phyloP scores from a whole-genome alignment of 2,329 filamentous ascomycete species.

The Exophiala sp. region DNA sequence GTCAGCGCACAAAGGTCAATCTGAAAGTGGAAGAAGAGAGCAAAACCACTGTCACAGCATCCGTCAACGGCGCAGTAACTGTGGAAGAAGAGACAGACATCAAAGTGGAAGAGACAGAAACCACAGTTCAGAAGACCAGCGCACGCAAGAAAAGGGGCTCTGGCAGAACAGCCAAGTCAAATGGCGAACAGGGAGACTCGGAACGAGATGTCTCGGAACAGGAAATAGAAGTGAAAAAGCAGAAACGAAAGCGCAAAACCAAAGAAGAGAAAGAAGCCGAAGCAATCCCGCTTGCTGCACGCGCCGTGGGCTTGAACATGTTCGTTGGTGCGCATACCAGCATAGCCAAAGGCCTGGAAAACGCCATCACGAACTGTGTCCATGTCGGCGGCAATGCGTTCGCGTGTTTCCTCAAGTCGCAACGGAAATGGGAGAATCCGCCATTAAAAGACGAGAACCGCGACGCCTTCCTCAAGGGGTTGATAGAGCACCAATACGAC shows the following conservation, averaged over 20 bases:
- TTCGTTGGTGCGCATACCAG: constrained; percentile 90
- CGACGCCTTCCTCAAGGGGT: constrained; percentile 63
- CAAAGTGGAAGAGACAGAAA: constrained; percentile 2
- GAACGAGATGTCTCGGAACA: constrained; percentile 5
- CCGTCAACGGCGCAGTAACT: constrained; percentile 3
- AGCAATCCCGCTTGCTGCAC: constrained; percentile 59
- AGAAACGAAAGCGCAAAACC: constrained; percentile 46
- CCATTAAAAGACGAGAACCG: constrained; percentile 63
- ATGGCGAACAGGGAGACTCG: constrained; percentile 2
- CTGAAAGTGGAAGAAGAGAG: constrained; percentile 1
- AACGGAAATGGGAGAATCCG: constrained; percentile 88
- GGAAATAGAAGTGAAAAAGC: constrained; percentile 11
- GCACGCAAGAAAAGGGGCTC: not conserved
- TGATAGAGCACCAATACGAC: constrained; percentile 65
- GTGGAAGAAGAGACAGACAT: constrained; percentile 8
- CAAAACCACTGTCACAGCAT: not conserved
- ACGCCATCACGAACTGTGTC: constrained; percentile 69
- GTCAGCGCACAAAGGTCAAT: not conserved
- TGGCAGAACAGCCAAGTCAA: not conserved
- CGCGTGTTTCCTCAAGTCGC: constrained; percentile 90
- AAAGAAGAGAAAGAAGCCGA: constrained; percentile 53
- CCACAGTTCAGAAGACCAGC: not conserved
- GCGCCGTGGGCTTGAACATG: constrained; percentile 69
- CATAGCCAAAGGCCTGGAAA: constrained; percentile 87
- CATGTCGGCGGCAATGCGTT: constrained; percentile 86